Evolutionary conservation across 2,329 filamentous ascomycete species (phyloP).

Genomic region (Ophiostoma australiae): DNA sequence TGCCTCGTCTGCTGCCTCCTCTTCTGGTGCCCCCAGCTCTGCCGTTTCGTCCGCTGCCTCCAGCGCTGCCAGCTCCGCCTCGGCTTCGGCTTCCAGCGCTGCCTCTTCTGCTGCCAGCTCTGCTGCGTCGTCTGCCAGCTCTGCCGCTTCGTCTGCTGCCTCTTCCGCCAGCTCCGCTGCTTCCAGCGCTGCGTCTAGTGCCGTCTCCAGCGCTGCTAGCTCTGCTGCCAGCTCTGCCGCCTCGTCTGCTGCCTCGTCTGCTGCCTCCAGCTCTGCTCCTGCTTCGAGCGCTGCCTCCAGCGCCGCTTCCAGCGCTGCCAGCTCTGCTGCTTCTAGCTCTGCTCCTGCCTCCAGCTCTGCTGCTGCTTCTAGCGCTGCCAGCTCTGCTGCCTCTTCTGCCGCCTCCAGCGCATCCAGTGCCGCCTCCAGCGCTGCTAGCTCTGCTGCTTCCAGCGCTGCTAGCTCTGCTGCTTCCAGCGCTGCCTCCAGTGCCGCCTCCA

Average conservation of each 20-base stretch:
- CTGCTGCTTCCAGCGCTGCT: not conserved
- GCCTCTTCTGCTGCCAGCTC: slow-evolving; percentile 6
- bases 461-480: not conserved
- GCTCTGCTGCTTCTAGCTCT: not conserved
- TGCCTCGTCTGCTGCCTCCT: not conserved
- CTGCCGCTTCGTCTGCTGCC: not conserved
- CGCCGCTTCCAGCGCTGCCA: not conserved
- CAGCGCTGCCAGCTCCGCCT: slow-evolving; percentile 9
- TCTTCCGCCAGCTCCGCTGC: not conserved
- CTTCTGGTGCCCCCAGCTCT: not conserved
- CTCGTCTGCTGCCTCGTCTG: not conserved
- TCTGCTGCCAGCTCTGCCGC: not conserved
- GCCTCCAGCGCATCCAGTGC: not conserved
- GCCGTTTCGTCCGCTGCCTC: not conserved
- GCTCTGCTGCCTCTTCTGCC: not conserved
- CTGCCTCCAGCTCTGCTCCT: not conserved
- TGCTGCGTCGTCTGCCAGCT: not conserved
- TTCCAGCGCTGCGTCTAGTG: not conserved
- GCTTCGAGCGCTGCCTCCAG: not conserved
- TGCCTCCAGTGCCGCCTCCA: not conserved
- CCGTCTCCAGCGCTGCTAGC: not conserved
- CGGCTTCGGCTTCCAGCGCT: not conserved
- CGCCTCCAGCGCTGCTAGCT: not conserved
- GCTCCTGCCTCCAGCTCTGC: not conserved
- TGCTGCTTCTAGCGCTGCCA: not conserved